Percentiles rank a stretch among this genome's conserved stretches.
Conservation (phyloP, 192 early-diverging fungal species). For the Allomyces javanicus region DNA sequence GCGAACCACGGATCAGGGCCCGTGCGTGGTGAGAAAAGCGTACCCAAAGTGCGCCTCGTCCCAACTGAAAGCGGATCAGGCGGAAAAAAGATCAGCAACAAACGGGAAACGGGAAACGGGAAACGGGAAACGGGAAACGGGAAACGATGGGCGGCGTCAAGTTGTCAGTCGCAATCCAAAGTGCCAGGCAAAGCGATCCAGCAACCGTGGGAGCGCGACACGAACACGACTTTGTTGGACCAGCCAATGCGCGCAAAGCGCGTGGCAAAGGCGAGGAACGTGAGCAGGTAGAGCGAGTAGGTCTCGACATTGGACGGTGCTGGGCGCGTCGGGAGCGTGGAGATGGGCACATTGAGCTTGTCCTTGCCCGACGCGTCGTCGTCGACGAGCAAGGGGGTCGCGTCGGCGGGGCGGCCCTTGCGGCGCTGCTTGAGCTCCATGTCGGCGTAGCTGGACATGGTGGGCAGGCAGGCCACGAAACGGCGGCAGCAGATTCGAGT, state of each 20-base stretch:
- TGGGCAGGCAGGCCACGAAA: no score
- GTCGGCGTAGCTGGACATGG: no score
- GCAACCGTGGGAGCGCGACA: not conserved
- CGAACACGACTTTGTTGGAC: constrained; percentile 1
- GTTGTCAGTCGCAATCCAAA: no score
- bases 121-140: no score
- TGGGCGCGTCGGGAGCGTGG: no score
- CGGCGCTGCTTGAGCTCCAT: no score
- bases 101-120: not conserved
- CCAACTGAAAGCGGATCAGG: constrained; percentile 8
- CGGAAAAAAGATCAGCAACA: not conserved
- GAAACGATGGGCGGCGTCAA: not conserved
- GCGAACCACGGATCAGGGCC: no score
- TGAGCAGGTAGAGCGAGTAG: not conserved
- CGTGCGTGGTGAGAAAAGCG: not conserved
- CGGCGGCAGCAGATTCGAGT: no score
- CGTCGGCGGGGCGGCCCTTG: no score
- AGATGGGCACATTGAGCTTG: not conserved
- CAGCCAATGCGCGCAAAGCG: not conserved
- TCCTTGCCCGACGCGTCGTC: not conserved
- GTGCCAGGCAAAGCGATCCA: no score
- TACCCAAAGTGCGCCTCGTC: constrained; percentile 45
- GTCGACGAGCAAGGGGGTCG: no score
- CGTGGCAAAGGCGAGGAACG: not conserved
- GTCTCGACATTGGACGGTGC: not conserved